A percentile compares a stretch with the other conserved stretches of the same genome.
Evolutionary conservation across 305 asterid species (phyloP).

Genomic region (Salvia sclarea): DNA sequence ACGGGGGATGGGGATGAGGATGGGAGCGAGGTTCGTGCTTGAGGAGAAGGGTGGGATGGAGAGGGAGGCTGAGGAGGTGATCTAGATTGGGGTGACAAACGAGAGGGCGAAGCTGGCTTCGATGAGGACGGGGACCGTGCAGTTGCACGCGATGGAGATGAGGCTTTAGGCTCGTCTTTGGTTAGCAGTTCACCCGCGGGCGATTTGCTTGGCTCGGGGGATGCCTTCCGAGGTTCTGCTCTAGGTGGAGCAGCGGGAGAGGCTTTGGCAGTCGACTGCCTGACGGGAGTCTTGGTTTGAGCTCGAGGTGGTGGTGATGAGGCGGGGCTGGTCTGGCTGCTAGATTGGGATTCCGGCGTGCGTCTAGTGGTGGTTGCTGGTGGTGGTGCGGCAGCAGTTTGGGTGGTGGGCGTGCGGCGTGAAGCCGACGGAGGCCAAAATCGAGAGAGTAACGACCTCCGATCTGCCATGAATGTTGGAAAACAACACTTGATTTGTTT

Average conservation of each 20-base stretch:
- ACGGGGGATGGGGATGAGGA: slow-evolving; percentile 19
- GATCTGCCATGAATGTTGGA: slow-evolving; percentile 41
- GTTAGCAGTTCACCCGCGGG: slow-evolving; percentile 25
- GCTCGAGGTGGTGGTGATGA: slow-evolving; percentile 26
- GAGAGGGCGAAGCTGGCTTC: slow-evolving; percentile 43
- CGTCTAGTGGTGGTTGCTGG: slow-evolving; percentile 4
- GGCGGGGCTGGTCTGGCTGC: slow-evolving; percentile 6
- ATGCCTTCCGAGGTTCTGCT: slow-evolving; percentile 10
- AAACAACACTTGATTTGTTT: background rate
- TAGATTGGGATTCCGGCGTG: background rate
- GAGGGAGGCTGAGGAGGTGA: slow-evolving; percentile 49
- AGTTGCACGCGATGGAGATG: slow-evolving; percentile 36
- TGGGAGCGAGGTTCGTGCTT: slow-evolving; percentile 27
- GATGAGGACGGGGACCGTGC: slow-evolving; percentile 39
- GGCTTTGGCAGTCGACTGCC: background rate
- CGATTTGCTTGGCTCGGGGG: slow-evolving; percentile 25
- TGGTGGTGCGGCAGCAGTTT: slow-evolving; percentile 23
- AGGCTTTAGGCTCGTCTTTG: slow-evolving; percentile 28
- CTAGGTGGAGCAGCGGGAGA: background rate
- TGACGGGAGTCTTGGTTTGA: slow-evolving; percentile 19
- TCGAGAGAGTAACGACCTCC: slow-evolving; percentile 40
- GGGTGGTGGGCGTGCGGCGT: slow-evolving; percentile 34
- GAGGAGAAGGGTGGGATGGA: slow-evolving; percentile 42
- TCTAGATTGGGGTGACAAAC: slow-evolving; percentile 37
- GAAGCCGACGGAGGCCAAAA: slow-evolving; percentile 38